phyloP scores from a whole-genome alignment of 495 filamentous ascomycete species.

The Talaromyces proteolyticus region DNA sequence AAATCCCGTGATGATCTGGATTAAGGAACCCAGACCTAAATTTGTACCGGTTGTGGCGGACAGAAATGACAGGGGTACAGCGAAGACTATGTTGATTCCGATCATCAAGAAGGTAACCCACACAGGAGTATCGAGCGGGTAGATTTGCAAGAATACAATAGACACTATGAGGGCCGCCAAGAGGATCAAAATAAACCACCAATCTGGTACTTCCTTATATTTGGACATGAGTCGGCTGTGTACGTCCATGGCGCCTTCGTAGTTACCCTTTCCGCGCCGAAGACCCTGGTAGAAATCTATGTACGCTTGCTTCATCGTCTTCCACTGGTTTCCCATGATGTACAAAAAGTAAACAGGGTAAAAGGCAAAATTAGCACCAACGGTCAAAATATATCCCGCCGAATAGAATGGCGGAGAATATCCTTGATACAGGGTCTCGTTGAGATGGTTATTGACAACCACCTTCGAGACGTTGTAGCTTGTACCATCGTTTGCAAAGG shows the following conservation, averaged over 20 bases:
- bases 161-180: not conserved
- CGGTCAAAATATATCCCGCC: slow-evolving; percentile 53
- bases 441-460: slow-evolving; percentile 36
- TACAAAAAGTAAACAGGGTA: slow-evolving; percentile 56
- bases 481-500: slow-evolving; percentile 42
- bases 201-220: slow-evolving; percentile 24
- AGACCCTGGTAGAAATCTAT: slow-evolving; percentile 2
- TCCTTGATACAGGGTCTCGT: slow-evolving; percentile 47
- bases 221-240: slow-evolving; percentile 22
- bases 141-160: not conserved
- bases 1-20: not conserved
- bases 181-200: slow-evolving; percentile 14
- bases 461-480: slow-evolving; percentile 41
- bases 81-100: not conserved
- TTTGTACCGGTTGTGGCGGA: not conserved
- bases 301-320: not conserved
- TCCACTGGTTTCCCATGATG: slow-evolving; percentile 23
- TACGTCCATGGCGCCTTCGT: slow-evolving; percentile 33
- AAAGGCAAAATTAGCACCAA: slow-evolving; percentile 39
- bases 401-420: slow-evolving; percentile 53
- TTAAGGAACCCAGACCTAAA: not conserved
- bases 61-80: not conserved
- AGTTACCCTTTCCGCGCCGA: not conserved
- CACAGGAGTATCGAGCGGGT: not conserved
- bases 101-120: slow-evolving; percentile 1